phyloP scores from a whole-genome alignment of 225 moss, liverwort and hornwort genomes.

The Polytrichum formosum region DNA sequence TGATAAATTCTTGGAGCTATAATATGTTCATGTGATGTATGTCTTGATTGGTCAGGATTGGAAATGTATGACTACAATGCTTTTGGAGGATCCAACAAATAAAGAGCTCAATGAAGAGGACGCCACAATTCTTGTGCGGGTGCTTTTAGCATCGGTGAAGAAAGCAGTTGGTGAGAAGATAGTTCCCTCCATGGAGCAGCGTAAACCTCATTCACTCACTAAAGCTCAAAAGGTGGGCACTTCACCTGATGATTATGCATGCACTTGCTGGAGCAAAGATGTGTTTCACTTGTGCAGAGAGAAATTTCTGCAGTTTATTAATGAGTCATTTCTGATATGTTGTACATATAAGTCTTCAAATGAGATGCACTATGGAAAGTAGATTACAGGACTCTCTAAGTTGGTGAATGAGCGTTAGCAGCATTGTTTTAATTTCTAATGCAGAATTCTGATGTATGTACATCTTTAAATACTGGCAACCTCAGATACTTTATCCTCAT shows the following conservation, averaged over 20 bases:
- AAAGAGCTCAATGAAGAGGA: conserved; percentile 90
- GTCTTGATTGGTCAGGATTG: conserved; percentile 56
- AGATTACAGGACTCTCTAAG: no score
- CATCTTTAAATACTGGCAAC: no score
- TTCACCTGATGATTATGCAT: conserved; percentile 8
- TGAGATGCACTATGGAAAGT: no score
- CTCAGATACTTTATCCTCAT: no score
- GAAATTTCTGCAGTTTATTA: not conserved
- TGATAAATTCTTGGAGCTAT: no score
- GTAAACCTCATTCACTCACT: conserved; percentile 62
- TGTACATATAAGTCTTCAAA: no score
- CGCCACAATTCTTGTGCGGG: conserved; percentile 86
- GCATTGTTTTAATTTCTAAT: no score
- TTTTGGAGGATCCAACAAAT: conserved; percentile 73
- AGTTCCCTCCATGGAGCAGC: conserved; percentile 80
- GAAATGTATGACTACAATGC: conserved; percentile 90
- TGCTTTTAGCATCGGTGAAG: conserved; percentile 89
- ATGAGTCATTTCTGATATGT: no score
- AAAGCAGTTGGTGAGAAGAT: conserved; percentile 94
- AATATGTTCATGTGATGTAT: not conserved
- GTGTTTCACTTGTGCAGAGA: not conserved
- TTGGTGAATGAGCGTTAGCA: no score
- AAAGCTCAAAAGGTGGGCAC: conserved; percentile 78
- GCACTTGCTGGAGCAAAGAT: no score
- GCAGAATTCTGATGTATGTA: no score